Base-by-base conservation (phyloP, 1,284 basidiomycete genomes). In the Cryptococcus jaspeensis region DNA sequence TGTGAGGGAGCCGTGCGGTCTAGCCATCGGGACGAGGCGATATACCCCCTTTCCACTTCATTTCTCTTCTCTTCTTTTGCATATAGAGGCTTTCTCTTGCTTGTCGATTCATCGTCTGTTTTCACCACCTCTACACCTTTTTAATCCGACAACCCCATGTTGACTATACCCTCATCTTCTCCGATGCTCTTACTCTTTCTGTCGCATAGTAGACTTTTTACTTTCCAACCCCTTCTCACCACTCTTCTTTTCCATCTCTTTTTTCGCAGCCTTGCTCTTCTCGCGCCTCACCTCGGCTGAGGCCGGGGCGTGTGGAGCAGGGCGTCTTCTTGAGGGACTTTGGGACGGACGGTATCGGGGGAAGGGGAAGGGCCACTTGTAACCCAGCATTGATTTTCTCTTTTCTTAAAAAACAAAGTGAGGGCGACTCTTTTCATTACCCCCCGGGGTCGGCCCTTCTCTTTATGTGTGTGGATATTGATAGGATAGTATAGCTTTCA, bases 1-100 rank as follows among this genome's bases (percentile, higher is more conserved):
- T 62, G 60, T 60, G 47, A 49, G 18, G n/a, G 39, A 35, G 39
- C 28, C n/a, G 45, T 25, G 32, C 15, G 18, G 44, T 46, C 15
- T 49, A 23, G 36, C 20, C n/a, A n/a, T n/a, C n/a, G n/a, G 37
- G 20, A 9, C 6, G 37, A 38, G 28, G 28, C 3, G 18, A 49
- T 49, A 49, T 36, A 32, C 47, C 32, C 25, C 4, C 15, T 8
- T 9, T 16, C 20, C n/a, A 16, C 15, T 46, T 25, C 23, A 32
- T 32, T 5, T 9, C 44, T 23, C 25, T 46, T 35, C 28, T 49
- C 16, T 40, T 54, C 20, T 42, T 48, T 44, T 50, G 49, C 44
- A 37, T 54, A 48, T 37, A 54, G 32, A 48, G 38, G 46, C 22
- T 44, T 44, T 41, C 41, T 50, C 47, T 39, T 56, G 53, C 23